Evolutionary conservation across 495 filamentous ascomycete genomes (phyloP).

Genomic region (Baudoinia panamericana): DNA sequence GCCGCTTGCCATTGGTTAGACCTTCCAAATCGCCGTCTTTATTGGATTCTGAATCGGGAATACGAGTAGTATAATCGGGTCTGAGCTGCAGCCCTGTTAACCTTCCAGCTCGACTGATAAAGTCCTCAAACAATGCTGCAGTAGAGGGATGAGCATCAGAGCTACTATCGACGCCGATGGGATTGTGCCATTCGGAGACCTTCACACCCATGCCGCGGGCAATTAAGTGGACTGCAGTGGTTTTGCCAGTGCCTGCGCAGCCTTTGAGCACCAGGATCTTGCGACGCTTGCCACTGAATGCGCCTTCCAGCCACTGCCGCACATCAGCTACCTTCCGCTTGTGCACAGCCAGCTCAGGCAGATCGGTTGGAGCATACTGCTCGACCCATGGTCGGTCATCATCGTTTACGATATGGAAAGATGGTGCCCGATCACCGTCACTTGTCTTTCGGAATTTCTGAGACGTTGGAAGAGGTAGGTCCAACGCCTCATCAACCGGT

Average conservation of each 20-base stretch:
- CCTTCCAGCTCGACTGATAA: slow-evolving; percentile 61
- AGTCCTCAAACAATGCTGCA: slow-evolving; percentile 77
- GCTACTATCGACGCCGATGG: slow-evolving; percentile 44
- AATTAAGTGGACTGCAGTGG: slow-evolving; percentile 65
- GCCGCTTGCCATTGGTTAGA: slow-evolving; percentile 24
- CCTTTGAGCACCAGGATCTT: slow-evolving; percentile 75
- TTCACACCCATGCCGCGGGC: slow-evolving; percentile 58
- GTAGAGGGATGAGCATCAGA: slow-evolving; percentile 49
- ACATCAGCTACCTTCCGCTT: slow-evolving; percentile 88
- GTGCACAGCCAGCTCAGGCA: slow-evolving; percentile 83
- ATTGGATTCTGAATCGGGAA: neutral
- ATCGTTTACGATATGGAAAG: slow-evolving; percentile 25
- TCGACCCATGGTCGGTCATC: slow-evolving; percentile 66
- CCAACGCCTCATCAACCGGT: neutral
- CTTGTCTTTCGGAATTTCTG: slow-evolving; percentile 30
- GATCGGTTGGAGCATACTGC: slow-evolving; percentile 53
- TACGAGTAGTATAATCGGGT: no score
- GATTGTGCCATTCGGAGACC: slow-evolving; percentile 85
- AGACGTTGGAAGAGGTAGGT: slow-evolving; percentile 14
- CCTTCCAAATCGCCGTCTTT: neutral
- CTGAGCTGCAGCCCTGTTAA: slow-evolving; percentile 70
- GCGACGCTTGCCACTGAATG: slow-evolving; percentile 46
- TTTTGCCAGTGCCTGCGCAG: slow-evolving; percentile 87
- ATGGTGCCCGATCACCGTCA: slow-evolving; percentile 12
- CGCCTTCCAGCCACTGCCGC: slow-evolving; percentile 61